These are phyloP conservation scores for Ophiostoma australiae DNA, from an alignment of 2,329 filamentous ascomycete genomes.

Conservation along the genomic window DNA sequence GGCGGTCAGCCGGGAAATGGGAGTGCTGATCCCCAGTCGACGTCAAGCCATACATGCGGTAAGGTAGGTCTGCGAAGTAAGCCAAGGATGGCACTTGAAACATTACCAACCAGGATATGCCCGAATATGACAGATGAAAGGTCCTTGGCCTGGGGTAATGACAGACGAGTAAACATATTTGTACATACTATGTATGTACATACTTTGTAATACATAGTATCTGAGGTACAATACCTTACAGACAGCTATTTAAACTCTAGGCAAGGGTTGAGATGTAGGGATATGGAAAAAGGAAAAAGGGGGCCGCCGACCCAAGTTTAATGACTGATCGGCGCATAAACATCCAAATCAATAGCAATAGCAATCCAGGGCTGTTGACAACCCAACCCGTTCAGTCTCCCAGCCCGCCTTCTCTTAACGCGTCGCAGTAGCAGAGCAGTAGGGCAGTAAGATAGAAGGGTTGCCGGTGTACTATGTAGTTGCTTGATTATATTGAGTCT, in stretches of 20 bases:
- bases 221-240: not conserved
- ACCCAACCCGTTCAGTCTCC: not conserved
- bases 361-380: not conserved
- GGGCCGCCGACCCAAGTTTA: not conserved
- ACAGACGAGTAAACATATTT: not conserved
- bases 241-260: not conserved
- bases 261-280: not conserved
- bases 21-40: not conserved
- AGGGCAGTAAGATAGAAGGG: not conserved
- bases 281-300: constrained; percentile 1
- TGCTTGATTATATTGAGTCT: not conserved
- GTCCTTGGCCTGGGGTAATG: not conserved
- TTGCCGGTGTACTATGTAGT: not conserved
- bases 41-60: not conserved
- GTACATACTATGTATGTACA: no score
- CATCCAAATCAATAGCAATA: not conserved
- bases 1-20: not conserved
- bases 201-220: no score
- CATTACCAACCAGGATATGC: not conserved
- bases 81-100: not conserved
- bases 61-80: no score
- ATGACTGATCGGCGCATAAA: constrained; percentile 4
- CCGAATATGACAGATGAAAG: not conserved
- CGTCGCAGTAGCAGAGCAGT: not conserved
- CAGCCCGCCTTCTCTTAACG: not conserved